Base-by-base conservation (phyloP, 2,329 filamentous ascomycete species). In the Trichothecium sympodiale region DNA sequence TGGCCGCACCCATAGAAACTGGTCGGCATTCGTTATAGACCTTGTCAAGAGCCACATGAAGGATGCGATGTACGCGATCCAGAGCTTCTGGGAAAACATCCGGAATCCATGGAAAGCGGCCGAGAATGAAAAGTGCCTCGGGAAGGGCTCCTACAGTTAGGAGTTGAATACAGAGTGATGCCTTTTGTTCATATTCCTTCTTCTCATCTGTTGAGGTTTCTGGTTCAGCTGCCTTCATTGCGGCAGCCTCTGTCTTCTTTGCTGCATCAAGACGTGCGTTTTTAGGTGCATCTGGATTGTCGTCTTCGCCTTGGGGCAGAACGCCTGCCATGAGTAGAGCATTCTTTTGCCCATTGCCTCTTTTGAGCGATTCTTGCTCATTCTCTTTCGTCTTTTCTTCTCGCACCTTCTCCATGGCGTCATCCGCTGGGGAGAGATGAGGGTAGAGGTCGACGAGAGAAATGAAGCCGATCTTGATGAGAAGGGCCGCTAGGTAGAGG, bases 381-480 rank as follows among this genome's bases (percentile, higher is more conserved):
- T 91, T 74, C 51, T 87, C 84, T 48, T 82, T 79, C 54, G 79
- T 63, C 41, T 83, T 77, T 45, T 78, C 75, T 29, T 76, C 69
- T 43, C 75, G 79, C 35, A 94, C 65, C 6, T 64, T 66, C 28
- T 82, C 73, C 89, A 98, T 96, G 4, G 77, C 69, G 23, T 85
- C 78, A 45, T 96, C 91, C 1, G 72, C 63, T 7, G 91, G 86
- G 65, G 87, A 93, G 1, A 98, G 71, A 54, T 98, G 91, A 13
- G 87, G 80, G 54, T 94, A 96, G 2, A 98, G 65, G 52, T 98
- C 91, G 35, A 77, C 73, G 6, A 98, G 65, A 2, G 91, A 95
- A 40, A 98, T 85, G 56, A 98, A 98, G 2, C 91, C 93, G 45
- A 95, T 84, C 60, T 98, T 98, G 60, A 98, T 88, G 20, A 98